Conservation (phyloP, 106 monocot genomes). For the Apostasia ramifera region DNA sequence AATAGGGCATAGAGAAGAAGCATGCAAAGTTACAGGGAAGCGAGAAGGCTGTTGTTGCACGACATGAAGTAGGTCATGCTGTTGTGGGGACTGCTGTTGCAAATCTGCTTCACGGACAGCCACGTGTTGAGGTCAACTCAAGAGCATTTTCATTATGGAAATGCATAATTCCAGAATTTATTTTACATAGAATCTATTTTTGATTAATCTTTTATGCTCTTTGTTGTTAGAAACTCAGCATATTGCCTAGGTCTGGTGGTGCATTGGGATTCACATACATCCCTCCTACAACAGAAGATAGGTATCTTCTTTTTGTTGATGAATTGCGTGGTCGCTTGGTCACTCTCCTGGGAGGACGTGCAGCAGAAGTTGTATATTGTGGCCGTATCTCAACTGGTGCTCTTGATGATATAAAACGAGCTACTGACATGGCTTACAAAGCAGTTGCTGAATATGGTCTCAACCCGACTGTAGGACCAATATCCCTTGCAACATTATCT, state of each 20-base stretch:
- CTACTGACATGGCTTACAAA: conserved; percentile 99
- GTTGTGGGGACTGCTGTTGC: conserved; percentile 97
- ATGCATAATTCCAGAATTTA: neutral
- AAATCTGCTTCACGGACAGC: conserved; percentile 76
- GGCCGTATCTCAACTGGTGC: conserved; percentile 99
- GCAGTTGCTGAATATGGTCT: conserved; percentile 98
- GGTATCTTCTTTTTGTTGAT: conserved; percentile 89
- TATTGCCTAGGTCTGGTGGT: conserved; percentile 93
- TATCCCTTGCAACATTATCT: conserved; percentile 79
- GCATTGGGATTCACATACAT: conserved; percentile 96
- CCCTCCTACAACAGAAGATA: conserved; percentile 89
- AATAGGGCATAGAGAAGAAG: conserved; percentile 96
- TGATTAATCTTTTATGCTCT: neutral
- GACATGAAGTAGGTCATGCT: conserved; percentile 97
- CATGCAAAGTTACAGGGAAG: conserved; percentile 84
- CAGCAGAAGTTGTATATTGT: conserved; percentile 83
- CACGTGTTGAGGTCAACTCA: conserved; percentile 73
- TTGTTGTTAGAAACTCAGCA: conserved; percentile 81
- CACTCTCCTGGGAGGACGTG: conserved; percentile 92
- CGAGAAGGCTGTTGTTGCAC: conserved; percentile 90
- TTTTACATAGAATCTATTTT: neutral
- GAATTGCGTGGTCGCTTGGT: conserved; percentile 89
- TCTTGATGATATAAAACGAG: conserved; percentile 91
- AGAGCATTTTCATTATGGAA: neutral
- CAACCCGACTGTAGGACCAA: conserved; percentile 64